Conservation (phyloP, 306 rosid genomes). For the Arachis hypogaea region DNA sequence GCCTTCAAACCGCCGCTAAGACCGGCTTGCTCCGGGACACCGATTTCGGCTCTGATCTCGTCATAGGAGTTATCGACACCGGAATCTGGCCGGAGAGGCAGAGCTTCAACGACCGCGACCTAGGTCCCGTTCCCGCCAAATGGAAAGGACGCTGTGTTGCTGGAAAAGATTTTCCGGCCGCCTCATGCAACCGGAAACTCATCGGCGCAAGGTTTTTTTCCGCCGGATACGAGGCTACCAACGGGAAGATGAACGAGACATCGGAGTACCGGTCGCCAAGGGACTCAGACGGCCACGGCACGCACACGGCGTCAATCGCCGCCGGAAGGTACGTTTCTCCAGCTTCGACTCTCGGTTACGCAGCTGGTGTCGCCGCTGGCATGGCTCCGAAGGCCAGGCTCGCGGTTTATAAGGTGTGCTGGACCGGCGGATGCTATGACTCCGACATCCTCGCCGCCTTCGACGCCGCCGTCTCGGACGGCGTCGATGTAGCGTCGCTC, state of each 20-base stretch:
- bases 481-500: slow-evolving; percentile 75
- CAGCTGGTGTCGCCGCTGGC: slow-evolving; percentile 77
- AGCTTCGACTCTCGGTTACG: slow-evolving; percentile 78
- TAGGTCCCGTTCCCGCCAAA: slow-evolving; percentile 69
- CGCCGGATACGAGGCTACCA: slow-evolving; percentile 72
- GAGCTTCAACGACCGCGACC: slow-evolving; percentile 71
- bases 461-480: slow-evolving; percentile 78
- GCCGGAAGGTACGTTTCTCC: slow-evolving; percentile 80
- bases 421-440: slow-evolving; percentile 79
- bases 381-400: slow-evolving; percentile 93
- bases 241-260: slow-evolving; percentile 79
- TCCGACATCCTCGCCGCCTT: slow-evolving; percentile 89
- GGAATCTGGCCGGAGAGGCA: slow-evolving; percentile 87
- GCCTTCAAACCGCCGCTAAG: slow-evolving; percentile 62
- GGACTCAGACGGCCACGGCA: slow-evolving; percentile 91
- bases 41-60: slow-evolving; percentile 90
- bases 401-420: slow-evolving; percentile 83
- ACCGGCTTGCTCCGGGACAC: slow-evolving; percentile 81
- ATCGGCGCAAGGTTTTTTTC: slow-evolving; percentile 79
- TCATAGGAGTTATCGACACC: slow-evolving; percentile 85
- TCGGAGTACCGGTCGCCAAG: slow-evolving; percentile 70
- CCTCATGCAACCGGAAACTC: slow-evolving; percentile 71
- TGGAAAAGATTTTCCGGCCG: slow-evolving; percentile 54
- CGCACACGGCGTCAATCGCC: slow-evolving; percentile 88
- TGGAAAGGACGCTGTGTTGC: slow-evolving; percentile 81